Conservation (phyloP, 192 early-diverging fungal genomes). For the Chytriomyces sp. region DNA sequence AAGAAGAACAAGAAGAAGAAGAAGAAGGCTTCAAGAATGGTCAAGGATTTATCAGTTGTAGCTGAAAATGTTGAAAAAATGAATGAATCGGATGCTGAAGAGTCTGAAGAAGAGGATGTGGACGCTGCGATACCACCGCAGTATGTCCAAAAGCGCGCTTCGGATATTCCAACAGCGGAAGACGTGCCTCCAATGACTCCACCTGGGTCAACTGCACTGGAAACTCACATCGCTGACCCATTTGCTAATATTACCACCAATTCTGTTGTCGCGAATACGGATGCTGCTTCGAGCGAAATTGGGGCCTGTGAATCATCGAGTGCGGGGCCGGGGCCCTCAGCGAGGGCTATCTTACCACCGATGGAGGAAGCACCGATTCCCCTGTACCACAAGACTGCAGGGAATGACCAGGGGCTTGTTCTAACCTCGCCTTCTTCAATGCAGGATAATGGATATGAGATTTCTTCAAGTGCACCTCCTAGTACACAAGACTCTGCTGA, state of each 20-base stretch:
- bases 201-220: background rate
- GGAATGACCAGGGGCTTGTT: no score
- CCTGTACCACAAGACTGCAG: background rate
- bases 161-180: background rate
- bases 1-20: slow-evolving; percentile 29
- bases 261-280: no score
- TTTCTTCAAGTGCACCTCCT: no score
- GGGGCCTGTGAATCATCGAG: no score
- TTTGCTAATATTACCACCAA: no score
- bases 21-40: slow-evolving; percentile 9
- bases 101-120: slow-evolving; percentile 6
- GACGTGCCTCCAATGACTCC: background rate
- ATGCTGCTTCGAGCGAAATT: no score
- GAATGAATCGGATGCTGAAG: background rate
- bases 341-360: background rate
- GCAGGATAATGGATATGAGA: background rate
- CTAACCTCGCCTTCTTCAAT: background rate
- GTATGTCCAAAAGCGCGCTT: background rate
- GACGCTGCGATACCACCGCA: slow-evolving; percentile 11
- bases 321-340: background rate
- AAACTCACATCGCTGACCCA: no score
- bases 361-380: background rate
- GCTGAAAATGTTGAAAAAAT: background rate
- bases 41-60: background rate
- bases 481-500: background rate